Conservation (phyloP, 2,329 filamentous ascomycete genomes). For the Bimuria novae-zelandiae region DNA sequence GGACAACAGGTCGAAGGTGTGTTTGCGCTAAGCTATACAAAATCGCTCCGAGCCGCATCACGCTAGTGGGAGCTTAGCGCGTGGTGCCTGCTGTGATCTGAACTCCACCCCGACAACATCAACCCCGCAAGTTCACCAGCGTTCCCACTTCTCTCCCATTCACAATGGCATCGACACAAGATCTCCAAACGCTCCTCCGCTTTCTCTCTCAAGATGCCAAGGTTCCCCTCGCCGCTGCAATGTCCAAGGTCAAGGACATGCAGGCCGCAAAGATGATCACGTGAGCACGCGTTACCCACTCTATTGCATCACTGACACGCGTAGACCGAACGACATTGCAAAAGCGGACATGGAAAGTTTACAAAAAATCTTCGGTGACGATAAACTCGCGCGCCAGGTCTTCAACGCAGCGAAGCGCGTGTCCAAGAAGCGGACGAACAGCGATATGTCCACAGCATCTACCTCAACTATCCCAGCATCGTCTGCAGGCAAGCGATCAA, state of each 20-base stretch:
- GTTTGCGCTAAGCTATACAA: too few species aligned
- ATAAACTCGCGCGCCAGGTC: slow-evolving; percentile 62
- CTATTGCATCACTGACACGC: slow-evolving; percentile 15
- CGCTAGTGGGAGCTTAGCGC: background rate
- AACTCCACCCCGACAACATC: background rate
- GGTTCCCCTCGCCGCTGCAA: slow-evolving; percentile 59
- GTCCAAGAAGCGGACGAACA: slow-evolving; percentile 59
- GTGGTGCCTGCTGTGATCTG: background rate
- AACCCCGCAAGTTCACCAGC: background rate
- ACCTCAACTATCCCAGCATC: slow-evolving; percentile 24
- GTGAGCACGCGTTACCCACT: slow-evolving; percentile 49
- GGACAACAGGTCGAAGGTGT: too few species aligned
- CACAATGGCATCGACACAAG: slow-evolving; percentile 39
- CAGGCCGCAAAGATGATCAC: slow-evolving; percentile 56
- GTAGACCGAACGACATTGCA: slow-evolving; percentile 53
- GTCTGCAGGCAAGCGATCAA: slow-evolving; percentile 42
- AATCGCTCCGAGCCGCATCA: too few species aligned
- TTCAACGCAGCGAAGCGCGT: slow-evolving; percentile 61
- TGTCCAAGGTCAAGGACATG: slow-evolving; percentile 60
- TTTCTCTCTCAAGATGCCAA: slow-evolving; percentile 64
- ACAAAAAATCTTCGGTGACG: slow-evolving; percentile 53
- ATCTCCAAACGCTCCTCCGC: slow-evolving; percentile 56
- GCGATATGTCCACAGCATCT: slow-evolving; percentile 30
- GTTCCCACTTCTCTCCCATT: background rate
- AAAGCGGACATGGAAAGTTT: slow-evolving; percentile 53